These are phyloP conservation scores for Cladophialophora exuberans DNA, from an alignment of 2,329 filamentous ascomycete genomes.

Conservation along the genomic window DNA sequence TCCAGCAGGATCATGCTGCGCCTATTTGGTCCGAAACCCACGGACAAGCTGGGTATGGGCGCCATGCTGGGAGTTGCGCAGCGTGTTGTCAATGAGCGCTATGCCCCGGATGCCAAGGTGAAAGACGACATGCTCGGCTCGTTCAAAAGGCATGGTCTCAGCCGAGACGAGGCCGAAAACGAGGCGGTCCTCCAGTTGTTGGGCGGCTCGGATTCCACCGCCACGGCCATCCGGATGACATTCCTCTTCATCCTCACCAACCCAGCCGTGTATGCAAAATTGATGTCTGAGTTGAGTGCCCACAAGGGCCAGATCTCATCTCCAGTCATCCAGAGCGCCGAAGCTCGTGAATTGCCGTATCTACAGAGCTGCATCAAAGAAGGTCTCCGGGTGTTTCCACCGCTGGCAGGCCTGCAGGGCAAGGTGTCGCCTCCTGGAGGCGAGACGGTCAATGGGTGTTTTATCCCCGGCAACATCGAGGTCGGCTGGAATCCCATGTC, in stretches of 20 bases:
- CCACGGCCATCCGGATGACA: constrained; percentile 20
- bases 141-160: constrained; percentile 35
- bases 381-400: constrained; percentile 62
- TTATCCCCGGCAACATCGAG: constrained; percentile 7
- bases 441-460: constrained; percentile 26
- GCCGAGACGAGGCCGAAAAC: constrained; percentile 5
- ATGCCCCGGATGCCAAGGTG: constrained; percentile 6
- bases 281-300: neutral
- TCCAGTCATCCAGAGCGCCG: constrained; percentile 36
- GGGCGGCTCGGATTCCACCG: constrained; percentile 21
- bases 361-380: constrained; percentile 79
- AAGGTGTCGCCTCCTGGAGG: constrained; percentile 44
- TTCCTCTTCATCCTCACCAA: constrained; percentile 17
- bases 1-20: constrained; percentile 2
- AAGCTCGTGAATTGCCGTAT: constrained; percentile 68
- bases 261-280: constrained; percentile 18
- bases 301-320: constrained; percentile 5
- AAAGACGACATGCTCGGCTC: constrained; percentile 36
- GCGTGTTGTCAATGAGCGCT: constrained; percentile 30
- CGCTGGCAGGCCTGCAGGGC: constrained; percentile 7
- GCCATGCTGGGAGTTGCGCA: constrained; percentile 23
- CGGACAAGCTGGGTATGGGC: constrained; percentile 15
- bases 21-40: neutral
- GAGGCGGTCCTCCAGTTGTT: constrained; percentile 21
- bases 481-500: constrained; percentile 1